A percentile compares a stretch with the other conserved stretches of the same genome.
These are phyloP conservation scores for Moniliophthora roreri DNA, from an alignment of 1,284 basidiomycete genomes.

Conservation along the genomic window DNA sequence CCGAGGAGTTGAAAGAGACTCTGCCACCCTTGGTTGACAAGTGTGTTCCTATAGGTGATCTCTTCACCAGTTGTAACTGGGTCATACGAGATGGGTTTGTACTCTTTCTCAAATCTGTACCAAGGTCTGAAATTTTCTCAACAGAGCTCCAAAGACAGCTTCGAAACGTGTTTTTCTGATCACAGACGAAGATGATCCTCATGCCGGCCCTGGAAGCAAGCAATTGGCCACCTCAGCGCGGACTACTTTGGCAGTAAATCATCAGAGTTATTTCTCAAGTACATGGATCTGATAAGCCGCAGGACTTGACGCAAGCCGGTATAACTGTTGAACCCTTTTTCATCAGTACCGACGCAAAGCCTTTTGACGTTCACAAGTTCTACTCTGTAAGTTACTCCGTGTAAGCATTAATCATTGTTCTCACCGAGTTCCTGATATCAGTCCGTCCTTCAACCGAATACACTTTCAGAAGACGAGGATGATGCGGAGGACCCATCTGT, in stretches of 20 bases:
- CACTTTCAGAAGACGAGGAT: constrained; percentile 45
- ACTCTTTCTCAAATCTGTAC: not conserved
- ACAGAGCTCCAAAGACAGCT: constrained; percentile 80
- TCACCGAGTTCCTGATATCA: constrained; percentile 24
- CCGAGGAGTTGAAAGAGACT: constrained; percentile 48
- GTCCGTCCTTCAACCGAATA: constrained; percentile 63
- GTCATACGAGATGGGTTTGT: constrained; percentile 81
- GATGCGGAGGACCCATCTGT: constrained; percentile 47
- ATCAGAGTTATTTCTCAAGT: too few relatives aligned
- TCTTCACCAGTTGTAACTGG: constrained; percentile 87
- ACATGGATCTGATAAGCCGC: constrained; percentile 16
- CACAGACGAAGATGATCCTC: constrained; percentile 83
- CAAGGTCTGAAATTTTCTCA: constrained; percentile 3
- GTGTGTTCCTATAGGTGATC: constrained; percentile 74
- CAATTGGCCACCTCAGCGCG: constrained; percentile 65
- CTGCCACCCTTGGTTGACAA: constrained; percentile 62
- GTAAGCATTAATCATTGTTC: constrained; percentile 5
- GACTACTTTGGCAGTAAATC: constrained; percentile 64
- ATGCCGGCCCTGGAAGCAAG: constrained; percentile 44
- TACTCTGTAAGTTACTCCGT: constrained; percentile 66
- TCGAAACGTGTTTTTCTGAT: constrained; percentile 91
- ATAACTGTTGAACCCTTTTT: constrained; percentile 91
- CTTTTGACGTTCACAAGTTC: constrained; percentile 78
- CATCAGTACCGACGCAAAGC: constrained; percentile 69
- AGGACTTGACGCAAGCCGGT: constrained; percentile 85